These are phyloP conservation scores for Lachnellula suecica DNA, from an alignment of 2,329 filamentous ascomycete genomes.

Conservation along the genomic window DNA sequence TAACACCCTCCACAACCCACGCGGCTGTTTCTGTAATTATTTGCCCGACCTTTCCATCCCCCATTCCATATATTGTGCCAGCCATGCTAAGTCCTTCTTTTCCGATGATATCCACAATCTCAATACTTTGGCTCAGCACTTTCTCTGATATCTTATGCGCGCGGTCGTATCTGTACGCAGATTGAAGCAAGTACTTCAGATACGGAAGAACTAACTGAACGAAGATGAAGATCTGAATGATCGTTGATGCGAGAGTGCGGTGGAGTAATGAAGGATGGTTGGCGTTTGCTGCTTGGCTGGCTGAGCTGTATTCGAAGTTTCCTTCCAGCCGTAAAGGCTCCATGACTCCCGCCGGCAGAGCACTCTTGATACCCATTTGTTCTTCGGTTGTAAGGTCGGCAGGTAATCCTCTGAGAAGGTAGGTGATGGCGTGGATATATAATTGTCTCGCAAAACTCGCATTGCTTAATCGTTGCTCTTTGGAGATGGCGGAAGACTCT, in stretches of 20 bases:
- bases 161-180: slow-evolving; percentile 62
- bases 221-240: slow-evolving; percentile 59
- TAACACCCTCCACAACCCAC: slow-evolving; percentile 64
- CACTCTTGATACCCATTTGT: slow-evolving; percentile 47
- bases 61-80: slow-evolving; percentile 56
- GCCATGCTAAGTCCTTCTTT: slow-evolving; percentile 51
- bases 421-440: slow-evolving; percentile 63
- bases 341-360: slow-evolving; percentile 42
- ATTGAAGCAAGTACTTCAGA: slow-evolving; percentile 50
- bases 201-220: slow-evolving; percentile 63
- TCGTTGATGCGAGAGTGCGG: slow-evolving; percentile 52
- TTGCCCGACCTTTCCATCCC: slow-evolving; percentile 64
- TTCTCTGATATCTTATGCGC: slow-evolving; percentile 64
- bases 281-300: slow-evolving; percentile 13
- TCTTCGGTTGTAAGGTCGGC: slow-evolving; percentile 55
- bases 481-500: slow-evolving; percentile 39
- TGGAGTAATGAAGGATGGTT: slow-evolving; percentile 53
- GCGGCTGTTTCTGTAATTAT: slow-evolving; percentile 52
- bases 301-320: neutral
- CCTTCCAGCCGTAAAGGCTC: slow-evolving; percentile 19
- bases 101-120: slow-evolving; percentile 52
- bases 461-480: slow-evolving; percentile 34
- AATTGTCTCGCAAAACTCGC: slow-evolving; percentile 55
- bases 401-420: slow-evolving; percentile 64
- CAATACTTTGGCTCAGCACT: slow-evolving; percentile 50